Conservation (phyloP, 306 rosid genomes). For the Fagus sylvatica region DNA sequence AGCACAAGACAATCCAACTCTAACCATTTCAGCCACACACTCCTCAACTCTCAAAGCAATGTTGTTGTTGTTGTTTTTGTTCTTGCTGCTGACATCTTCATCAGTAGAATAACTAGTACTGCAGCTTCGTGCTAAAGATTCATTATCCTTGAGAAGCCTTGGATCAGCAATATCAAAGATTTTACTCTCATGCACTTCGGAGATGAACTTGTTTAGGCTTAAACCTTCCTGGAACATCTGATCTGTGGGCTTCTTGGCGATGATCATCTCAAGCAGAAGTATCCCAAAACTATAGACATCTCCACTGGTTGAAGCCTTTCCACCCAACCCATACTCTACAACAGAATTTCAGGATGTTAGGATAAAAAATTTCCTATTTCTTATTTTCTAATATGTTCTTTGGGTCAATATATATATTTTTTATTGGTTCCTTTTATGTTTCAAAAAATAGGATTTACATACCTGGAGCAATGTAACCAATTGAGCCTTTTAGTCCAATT, state of each 20-base stretch:
- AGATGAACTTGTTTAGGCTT: slow-evolving; percentile 24
- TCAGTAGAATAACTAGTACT: not conserved
- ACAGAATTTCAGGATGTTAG: slow-evolving; percentile 20
- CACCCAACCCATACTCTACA: slow-evolving; percentile 41
- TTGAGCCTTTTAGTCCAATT: slow-evolving; percentile 36
- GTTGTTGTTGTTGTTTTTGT: no score
- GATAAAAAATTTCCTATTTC: not conserved
- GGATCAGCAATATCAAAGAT: slow-evolving; percentile 19
- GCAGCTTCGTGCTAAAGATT: slow-evolving; percentile 6
- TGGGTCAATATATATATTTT: no score
- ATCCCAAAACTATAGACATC: slow-evolving; percentile 49
- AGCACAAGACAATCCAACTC: slow-evolving; percentile 33
- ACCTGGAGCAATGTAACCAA: slow-evolving; percentile 53
- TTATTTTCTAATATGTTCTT: no score
- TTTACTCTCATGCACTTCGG: slow-evolving; percentile 25
- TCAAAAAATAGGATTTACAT: not conserved
- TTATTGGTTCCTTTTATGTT: no score
- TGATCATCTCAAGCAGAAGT: slow-evolving; percentile 37
- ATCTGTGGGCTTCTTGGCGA: slow-evolving; percentile 38
- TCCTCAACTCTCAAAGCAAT: slow-evolving; percentile 18
- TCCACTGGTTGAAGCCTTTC: slow-evolving; percentile 36
- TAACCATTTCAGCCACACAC: slow-evolving; percentile 14
- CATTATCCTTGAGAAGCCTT: slow-evolving; percentile 26
- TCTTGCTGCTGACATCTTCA: not conserved
- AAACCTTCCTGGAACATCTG: slow-evolving; percentile 43